These are phyloP conservation scores for Ceratobasidium sp. DNA, from an alignment of 1,284 basidiomycete species.

Conservation along the genomic window DNA sequence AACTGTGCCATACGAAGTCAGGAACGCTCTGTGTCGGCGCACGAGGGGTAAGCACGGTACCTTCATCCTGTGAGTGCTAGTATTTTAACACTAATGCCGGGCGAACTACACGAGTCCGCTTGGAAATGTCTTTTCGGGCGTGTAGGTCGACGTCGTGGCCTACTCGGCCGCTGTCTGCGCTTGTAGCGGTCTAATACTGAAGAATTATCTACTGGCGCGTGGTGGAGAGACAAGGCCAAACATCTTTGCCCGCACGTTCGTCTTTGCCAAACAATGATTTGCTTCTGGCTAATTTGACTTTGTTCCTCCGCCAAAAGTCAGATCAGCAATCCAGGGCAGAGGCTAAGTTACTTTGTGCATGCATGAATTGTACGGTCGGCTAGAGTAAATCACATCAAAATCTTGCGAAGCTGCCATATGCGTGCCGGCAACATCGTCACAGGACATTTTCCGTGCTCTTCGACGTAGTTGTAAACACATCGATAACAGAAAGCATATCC, in stretches of 20 bases:
- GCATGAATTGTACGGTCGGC: slow-evolving; percentile 11
- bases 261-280: slow-evolving; percentile 43
- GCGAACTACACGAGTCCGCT: slow-evolving; percentile 43
- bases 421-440: slow-evolving; percentile 83
- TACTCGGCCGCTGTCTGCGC: slow-evolving; percentile 21
- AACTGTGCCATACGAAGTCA: slow-evolving; percentile 71
- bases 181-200: slow-evolving; percentile 18
- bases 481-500: slow-evolving; percentile 98
- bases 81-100: slow-evolving; percentile 27
- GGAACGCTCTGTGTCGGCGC: background rate
- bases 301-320: slow-evolving; percentile 10
- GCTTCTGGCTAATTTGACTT: slow-evolving; percentile 34
- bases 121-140: slow-evolving; percentile 24
- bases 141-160: slow-evolving; percentile 34
- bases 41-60: slow-evolving; percentile 27
- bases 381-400: slow-evolving; percentile 69
- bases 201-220: slow-evolving; percentile 30
- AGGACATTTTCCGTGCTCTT: slow-evolving; percentile 84
- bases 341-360: background rate
- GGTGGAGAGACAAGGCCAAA: slow-evolving; percentile 44
- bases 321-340: slow-evolving; percentile 26
- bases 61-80: slow-evolving; percentile 24
- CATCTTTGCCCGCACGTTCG: slow-evolving; percentile 44
- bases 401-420: slow-evolving; percentile 88
- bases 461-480: slow-evolving; percentile 88